Base-by-base conservation (phyloP, 2,329 filamentous ascomycete species). In the Colletotrichum sojae region DNA sequence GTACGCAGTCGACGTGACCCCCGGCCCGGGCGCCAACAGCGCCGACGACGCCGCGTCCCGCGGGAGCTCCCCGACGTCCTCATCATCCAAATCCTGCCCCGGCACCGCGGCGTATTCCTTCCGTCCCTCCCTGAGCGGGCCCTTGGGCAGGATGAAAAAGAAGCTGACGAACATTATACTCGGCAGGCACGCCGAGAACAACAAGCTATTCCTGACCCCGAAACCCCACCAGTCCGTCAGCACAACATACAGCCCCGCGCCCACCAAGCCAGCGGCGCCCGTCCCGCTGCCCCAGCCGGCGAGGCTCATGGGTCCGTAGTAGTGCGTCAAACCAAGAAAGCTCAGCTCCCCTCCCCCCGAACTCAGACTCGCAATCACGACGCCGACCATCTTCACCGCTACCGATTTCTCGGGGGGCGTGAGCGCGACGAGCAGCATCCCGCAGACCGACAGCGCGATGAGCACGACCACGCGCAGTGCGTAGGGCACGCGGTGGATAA, bases 201-300 rank as follows among this genome's bases (percentile, higher is more conserved):
- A 81, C 72, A 98, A 79, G 71, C 92, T 97, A 25, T 86, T 86
- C 74, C 88, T 88, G 51, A 97, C 93, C 60, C 88, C 90, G 72
- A 97, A 87, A 0, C 90, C 90, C 65, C 97, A 83, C 76, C 91
- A 92, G 39, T 93, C 95, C 1, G 95, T 98, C 67, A 96, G 86
- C 55, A 95, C 77, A 8, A 97, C 93, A 80, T 98, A 99, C 15
- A 95, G 85, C 0, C 94, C 94, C 0, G 95, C 94, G 5, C 96
- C 96, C 0, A 95, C 85, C 66, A 99, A 80, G 0, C 95, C 95
- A 1, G 95, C 95, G 0, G 92, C 95, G 1, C 95, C 95, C 0
- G 95, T 98, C 0, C 95, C 95, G 72, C 92, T 95, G 0, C 94
- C 93, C 96, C 96, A 99, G 43, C 94, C 91, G 0, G 95, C 95